A percentile compares a stretch with the other conserved stretches of the same genome.
phyloP scores from a whole-genome alignment of 192 early-diverging fungal species.

The Mortierella alpina region DNA sequence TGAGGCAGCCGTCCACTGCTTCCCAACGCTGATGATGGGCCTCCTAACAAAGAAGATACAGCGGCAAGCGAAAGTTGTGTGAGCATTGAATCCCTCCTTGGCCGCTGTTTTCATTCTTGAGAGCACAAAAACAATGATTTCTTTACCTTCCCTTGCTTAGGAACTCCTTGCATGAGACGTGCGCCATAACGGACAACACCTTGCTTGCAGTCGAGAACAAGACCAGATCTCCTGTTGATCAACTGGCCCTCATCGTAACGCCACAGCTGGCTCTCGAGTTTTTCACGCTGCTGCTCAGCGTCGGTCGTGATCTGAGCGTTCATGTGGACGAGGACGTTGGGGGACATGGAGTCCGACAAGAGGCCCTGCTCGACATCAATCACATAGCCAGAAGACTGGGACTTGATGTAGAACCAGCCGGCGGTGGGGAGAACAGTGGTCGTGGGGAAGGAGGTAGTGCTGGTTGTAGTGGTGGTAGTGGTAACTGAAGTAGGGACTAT shows the following conservation, averaged over 20 bases:
- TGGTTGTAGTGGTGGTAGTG: neutral
- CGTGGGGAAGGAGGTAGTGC: neutral
- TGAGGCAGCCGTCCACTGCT: constrained; percentile 26
- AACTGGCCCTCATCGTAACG: constrained; percentile 42
- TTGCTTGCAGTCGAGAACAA: constrained; percentile 48
- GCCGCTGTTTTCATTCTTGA: neutral
- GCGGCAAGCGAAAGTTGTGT: neutral
- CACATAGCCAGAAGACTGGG: constrained; percentile 34
- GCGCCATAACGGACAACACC: constrained; percentile 50
- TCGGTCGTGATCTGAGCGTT: constrained; percentile 14
- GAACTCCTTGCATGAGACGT: constrained; percentile 30
- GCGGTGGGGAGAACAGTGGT: constrained; percentile 25
- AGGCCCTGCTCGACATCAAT: constrained; percentile 38
- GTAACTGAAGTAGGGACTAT: no score
- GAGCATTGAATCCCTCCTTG: neutral
- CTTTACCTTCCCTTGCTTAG: constrained; percentile 41
- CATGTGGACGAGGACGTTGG: constrained; percentile 44
- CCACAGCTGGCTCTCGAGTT: constrained; percentile 51
- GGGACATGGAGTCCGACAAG: constrained; percentile 18
- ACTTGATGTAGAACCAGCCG: constrained; percentile 54
- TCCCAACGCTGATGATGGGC: constrained; percentile 51
- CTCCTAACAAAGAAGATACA: constrained; percentile 1
- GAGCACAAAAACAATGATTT: neutral
- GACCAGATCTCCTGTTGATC: constrained; percentile 47
- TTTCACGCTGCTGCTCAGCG: constrained; percentile 14